Conservation (phyloP, 805 yeast species). For the Kodamaea lidongshanica region DNA sequence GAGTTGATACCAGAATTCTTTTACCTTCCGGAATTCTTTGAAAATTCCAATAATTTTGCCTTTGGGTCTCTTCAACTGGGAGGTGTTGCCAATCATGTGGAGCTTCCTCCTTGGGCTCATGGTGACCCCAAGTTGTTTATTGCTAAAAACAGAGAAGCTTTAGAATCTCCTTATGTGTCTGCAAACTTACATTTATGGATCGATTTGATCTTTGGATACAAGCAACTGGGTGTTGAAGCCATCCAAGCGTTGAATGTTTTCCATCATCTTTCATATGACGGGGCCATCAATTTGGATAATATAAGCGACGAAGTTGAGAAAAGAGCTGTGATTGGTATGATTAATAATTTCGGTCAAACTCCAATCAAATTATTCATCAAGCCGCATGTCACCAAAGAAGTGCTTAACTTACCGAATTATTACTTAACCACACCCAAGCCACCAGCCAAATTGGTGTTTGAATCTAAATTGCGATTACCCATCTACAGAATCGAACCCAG, state of each 20-base stretch:
- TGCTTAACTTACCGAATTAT: conserved; percentile 30
- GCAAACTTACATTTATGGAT: conserved; percentile 77
- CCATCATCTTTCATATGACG: conserved; percentile 78
- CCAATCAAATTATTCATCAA: conserved; percentile 65
- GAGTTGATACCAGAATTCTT: conserved; percentile 85
- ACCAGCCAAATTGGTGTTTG: conserved; percentile 37
- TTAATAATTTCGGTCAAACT: conserved; percentile 89
- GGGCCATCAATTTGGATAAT: conserved; percentile 70
- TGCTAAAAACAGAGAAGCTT: conserved; percentile 70
- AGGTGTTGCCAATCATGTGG: conserved; percentile 56
- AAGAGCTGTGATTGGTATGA: conserved; percentile 73
- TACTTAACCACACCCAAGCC: conserved; percentile 24
- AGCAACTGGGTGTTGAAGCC: conserved; percentile 71
- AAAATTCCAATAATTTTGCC: conserved; percentile 58
- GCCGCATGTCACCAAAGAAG: conserved; percentile 55
- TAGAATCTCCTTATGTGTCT: conserved; percentile 78
- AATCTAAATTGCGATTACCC: conserved; percentile 35
- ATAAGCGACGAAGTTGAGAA: conserved; percentile 70
- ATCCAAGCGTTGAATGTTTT: conserved; percentile 65
- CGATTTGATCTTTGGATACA: conserved; percentile 74
- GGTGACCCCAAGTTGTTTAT: conserved; percentile 70
- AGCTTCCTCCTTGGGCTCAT: conserved; percentile 78
- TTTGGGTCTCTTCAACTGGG: conserved; percentile 66
- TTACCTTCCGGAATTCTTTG: conserved; percentile 71
- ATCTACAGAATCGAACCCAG: conserved; percentile 42